Evolutionary conservation across 1,284 basidiomycete species (phyloP), one percentile per base, ranked within the genome.

Genomic region (Puccinia novopanici): DNA sequence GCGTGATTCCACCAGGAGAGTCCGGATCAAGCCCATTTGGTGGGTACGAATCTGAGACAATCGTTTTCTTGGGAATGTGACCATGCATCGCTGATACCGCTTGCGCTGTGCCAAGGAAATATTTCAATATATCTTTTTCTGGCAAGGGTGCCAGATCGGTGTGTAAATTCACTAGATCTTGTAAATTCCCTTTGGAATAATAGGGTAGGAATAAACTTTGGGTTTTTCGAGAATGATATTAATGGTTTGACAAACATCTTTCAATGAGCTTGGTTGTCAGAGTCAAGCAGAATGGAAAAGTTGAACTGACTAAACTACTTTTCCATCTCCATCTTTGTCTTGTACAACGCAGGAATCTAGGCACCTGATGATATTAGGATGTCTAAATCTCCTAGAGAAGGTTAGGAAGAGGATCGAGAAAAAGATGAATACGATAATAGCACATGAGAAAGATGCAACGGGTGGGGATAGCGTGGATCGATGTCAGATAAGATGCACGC

Each of bases 81-180:
- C 45, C 79, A 75, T 86, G 85, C 84, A 86, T 84, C 61, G 82
- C 82, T n/a, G 83, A 61, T 1, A 86, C 83, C 24, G 82, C 85
- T 22, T 83, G 82, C 55, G 84, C 84, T 12, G 85, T 83, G 3
- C 84, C 85, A n/a, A 84, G 74, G 82, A 86, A 86, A 55, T 84
- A 81, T 9, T n/a, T n/a, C n/a, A n/a, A n/a, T n/a, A n/a, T n/a
- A n/a, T n/a, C n/a, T n/a, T n/a, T n/a, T n/a, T n/a, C n/a, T n/a
- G n/a, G n/a, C n/a, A 84, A 85, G 4, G 84, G 83, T 17, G 82
- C 82, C 27, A 82, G 82, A 19, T 85, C 82, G 10, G 82, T 82
- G 71, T 85, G 84, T 34, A 83, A 83, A 70, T 84, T 84, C 82
- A 86, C 84, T 30, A 83, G 84, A 81, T 86, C 85, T 68, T 86